phyloP scores from a whole-genome alignment of 1,284 basidiomycete genomes.

The Melampsora larici-populina region DNA sequence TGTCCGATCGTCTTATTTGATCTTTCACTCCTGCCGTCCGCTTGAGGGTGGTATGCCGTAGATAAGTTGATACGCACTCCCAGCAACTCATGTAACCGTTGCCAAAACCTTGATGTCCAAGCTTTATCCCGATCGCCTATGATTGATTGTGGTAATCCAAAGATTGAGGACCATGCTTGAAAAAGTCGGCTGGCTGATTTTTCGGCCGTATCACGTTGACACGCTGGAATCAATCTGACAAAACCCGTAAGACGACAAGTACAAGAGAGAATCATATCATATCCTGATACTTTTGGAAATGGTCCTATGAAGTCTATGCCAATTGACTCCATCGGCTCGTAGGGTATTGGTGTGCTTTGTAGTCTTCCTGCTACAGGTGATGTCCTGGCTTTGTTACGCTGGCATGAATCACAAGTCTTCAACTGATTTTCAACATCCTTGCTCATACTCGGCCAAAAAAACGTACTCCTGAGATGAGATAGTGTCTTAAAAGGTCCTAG shows the following conservation, averaged over 20 bases:
- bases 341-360: background rate
- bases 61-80: too few relatives aligned
- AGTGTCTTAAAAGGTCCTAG: background rate
- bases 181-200: too few relatives aligned
- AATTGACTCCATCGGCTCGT: background rate
- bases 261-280: constrained; percentile 25
- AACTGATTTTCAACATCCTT: background rate
- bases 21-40: constrained; percentile 47
- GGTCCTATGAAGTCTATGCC: constrained; percentile 15
- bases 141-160: constrained; percentile 47
- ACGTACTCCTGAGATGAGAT: background rate
- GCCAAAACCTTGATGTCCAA: too few relatives aligned
- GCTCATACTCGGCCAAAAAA: constrained; percentile 8
- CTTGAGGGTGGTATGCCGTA: too few relatives aligned
- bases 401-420: background rate
- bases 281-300: background rate
- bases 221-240: too few relatives aligned
- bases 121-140: too few relatives aligned
- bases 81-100: too few relatives aligned
- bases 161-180: too few relatives aligned
- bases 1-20: constrained; percentile 48
- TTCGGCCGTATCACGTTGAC: too few relatives aligned
- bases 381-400: background rate
- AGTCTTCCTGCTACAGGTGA: background rate
- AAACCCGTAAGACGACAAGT: too few relatives aligned